phyloP scores from a whole-genome alignment of 2,329 filamentous ascomycete species.

The Colletotrichum siamense region DNA sequence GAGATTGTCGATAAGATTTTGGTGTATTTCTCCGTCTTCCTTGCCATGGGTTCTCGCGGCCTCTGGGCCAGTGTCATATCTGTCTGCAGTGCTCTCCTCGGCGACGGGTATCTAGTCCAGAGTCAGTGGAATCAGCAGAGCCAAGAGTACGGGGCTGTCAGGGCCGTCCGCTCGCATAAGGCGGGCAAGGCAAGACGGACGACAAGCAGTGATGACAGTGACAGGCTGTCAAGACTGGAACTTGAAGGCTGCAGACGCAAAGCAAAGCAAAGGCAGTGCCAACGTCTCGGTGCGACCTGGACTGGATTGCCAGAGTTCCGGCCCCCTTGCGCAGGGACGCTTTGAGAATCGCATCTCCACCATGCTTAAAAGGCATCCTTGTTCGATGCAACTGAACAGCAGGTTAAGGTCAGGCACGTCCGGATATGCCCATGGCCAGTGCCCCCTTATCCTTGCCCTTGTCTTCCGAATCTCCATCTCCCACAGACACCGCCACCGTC shows the following conservation, averaged over 20 bases:
- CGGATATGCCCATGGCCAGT: neutral
- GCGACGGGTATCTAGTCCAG: neutral
- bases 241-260: neutral
- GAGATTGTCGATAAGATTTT: neutral
- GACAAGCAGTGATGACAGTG: neutral
- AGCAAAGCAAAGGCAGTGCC: neutral
- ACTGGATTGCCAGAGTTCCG: neutral
- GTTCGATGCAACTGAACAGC: neutral
- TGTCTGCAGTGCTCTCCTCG: neutral
- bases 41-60: neutral
- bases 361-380: conserved; percentile 21
- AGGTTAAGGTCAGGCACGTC: neutral
- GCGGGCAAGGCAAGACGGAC: neutral
- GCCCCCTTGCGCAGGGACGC: conserved; percentile 1
- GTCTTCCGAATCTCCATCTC: neutral
- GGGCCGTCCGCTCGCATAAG: neutral
- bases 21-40: neutral
- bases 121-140: neutral
- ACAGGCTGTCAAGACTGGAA: neutral
- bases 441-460: neutral
- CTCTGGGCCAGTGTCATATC: neutral
- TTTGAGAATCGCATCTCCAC: conserved; percentile 15
- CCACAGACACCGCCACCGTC: conserved; percentile 20
- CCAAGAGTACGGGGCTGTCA: conserved; percentile 2
- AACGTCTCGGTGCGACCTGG: neutral